Evolutionary conservation across 2,329 filamentous ascomycete genomes (phyloP), one percentile per base, ranked within the genome.

Genomic region (Madurella mycetomatis): DNA sequence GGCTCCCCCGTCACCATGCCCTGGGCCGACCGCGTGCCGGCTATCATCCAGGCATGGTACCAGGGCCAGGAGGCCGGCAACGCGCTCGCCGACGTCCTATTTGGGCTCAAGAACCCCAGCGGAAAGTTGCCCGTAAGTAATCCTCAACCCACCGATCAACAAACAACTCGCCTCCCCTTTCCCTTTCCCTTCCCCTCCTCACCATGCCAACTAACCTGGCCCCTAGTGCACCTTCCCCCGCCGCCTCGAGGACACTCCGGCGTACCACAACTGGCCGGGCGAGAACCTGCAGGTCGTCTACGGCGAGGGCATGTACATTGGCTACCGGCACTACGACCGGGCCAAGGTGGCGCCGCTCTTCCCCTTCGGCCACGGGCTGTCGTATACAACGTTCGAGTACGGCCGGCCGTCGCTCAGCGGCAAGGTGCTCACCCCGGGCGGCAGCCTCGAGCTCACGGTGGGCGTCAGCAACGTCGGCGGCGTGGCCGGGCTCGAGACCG

Each of bases 321-420:
- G 87, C 2, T 90, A 91, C 70, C 73, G 82, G 16, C 84, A 88
- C 69, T 90, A 88, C 67, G 86, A 91, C 63, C 80, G 80, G 17
- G 72, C 76, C 12, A 74, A 75, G 25, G 77, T 85, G 47, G 70
- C 76, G 5, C 83, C 84, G 0, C 74, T 87, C 0, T 90, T 89
- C 70, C 77, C 85, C 30, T 90, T 90, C 60, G 87, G 87, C 11
- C 85, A 88, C 66, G 87, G 87, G 1, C 76, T 90, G 8, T 87
- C 84, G 0, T 91, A 90, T 68, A 89, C 86, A 0, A 79, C 72
- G 0, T 90, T 90, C 66, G 75, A 78, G 45, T 86, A 88, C 64
- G 82, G 82, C 13, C 72, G 75, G 1, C 77, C 83, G 0, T 76
- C 76, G 3, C 73, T 85, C 50, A 76, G 71, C 61, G 63, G 67